Base-by-base conservation (phyloP, 768 basidiomycete species). In the Fibroporia radiculosa region DNA sequence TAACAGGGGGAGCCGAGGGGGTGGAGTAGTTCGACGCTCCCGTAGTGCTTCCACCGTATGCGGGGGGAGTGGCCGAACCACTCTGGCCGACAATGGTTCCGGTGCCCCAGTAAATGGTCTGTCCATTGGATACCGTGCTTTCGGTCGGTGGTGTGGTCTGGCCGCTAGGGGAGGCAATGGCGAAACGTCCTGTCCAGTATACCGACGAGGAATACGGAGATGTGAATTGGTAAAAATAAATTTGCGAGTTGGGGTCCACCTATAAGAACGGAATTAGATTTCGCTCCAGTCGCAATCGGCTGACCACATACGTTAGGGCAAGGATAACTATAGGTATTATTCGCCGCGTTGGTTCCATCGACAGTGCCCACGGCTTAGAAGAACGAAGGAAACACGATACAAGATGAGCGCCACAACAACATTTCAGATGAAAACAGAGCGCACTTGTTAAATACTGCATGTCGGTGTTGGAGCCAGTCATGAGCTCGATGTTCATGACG, bases 211-310 rank as follows among this genome's bases (percentile, higher is more conserved):
- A 56, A 5, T 49, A 55, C 0, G 72, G 64, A 1, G 75, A 62
- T 13, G 74, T 67, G 69, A 84, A 89, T 55, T 88, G 84, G 62
- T 86, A 86, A 68, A 89, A 90, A 67, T 88, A 90, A 51, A 89
- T 78, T 28, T 77, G 56, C 2, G 86, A 70, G 61, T 82, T 68
- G 16, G 76, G 73, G 16, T 65, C 65, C 29, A 89, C 84, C 80
- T 84, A 54, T 40, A 32, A 42, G 6, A 41, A 40, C 12, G 27
- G 24, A 6, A n/a, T 44, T 31, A 16, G 41, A 46, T 42, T 40
- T n/a, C 31, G 34, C 11, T 25, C 7, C 31, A 20, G n/a, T 20
- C 24, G 3, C 8, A 42, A 27, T 8, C 16, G 14, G 6, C 13
- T 18, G 19, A 13, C 13, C n/a, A 60, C 71, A 48, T 50, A 85